Conservation (phyloP, 192 early-diverging fungal species). For the Coemansia sp. region DNA sequence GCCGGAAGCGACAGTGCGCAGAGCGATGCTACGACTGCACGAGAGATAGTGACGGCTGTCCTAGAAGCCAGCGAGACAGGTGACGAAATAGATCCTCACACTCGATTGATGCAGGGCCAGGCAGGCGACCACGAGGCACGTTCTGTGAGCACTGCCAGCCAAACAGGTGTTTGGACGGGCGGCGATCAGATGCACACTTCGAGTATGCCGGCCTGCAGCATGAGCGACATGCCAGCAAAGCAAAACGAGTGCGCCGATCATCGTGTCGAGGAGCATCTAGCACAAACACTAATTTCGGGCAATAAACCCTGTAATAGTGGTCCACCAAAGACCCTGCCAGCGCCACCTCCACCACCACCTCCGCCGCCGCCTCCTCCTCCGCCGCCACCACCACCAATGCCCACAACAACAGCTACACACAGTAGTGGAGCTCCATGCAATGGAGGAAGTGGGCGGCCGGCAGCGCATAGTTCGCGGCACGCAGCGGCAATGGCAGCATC, state of each 20-base stretch:
- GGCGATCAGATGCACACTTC: slow-evolving; percentile 4
- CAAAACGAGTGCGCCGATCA: slow-evolving; percentile 4
- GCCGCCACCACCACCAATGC: background rate
- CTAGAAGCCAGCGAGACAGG: background rate
- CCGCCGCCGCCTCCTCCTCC: background rate
- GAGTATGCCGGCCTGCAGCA: slow-evolving; percentile 6
- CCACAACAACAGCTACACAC: background rate
- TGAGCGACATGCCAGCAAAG: slow-evolving; percentile 1
- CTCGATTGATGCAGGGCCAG: slow-evolving; percentile 5
- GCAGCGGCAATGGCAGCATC: background rate
- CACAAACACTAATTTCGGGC: background rate
- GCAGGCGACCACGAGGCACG: background rate
- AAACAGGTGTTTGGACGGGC: background rate
- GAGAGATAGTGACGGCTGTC: background rate
- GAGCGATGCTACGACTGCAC: background rate
- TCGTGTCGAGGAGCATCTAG: background rate
- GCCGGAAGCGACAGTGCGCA: background rate
- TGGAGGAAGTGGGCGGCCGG: background rate
- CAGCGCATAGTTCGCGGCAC: background rate
- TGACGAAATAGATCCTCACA: background rate
- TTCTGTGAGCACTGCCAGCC: background rate
- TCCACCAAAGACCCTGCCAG: slow-evolving; percentile 3
- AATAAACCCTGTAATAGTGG: background rate
- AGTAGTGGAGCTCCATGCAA: background rate
- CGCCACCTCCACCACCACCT: slow-evolving; percentile 1